phyloP scores from a whole-genome alignment of 176 grass and related monocot species.

The Oryza rufipogon region DNA sequence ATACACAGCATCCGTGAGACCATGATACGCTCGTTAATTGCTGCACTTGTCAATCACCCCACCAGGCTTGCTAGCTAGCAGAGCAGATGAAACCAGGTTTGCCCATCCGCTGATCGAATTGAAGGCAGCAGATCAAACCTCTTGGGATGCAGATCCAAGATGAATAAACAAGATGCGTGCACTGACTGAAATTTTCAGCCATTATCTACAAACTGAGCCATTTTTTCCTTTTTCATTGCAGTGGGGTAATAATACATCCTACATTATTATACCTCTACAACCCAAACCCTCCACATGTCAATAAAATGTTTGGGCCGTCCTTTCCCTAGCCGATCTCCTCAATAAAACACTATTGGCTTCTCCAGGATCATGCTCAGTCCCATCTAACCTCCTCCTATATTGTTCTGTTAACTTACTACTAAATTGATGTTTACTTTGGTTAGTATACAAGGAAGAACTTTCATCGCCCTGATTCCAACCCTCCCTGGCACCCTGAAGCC shows the following conservation, averaged over 20 bases:
- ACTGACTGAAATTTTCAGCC: not conserved
- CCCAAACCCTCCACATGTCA: conserved; percentile 63
- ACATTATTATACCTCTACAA: conserved; percentile 73
- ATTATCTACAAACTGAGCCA: conserved; percentile 29
- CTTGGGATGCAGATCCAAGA: not conserved
- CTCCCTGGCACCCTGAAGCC: conserved; percentile 12
- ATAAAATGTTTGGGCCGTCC: conserved; percentile 75
- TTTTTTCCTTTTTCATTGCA: conserved; percentile 43
- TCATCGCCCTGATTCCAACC: conserved; percentile 28
- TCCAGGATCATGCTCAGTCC: conserved; percentile 54
- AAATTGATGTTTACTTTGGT: conserved; percentile 47
- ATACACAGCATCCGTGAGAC: too few species aligned
- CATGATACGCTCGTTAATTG: too few species aligned
- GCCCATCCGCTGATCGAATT: too few species aligned
- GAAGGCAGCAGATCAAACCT: not conserved
- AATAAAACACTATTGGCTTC: conserved; percentile 45
- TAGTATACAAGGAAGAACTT: conserved; percentile 52
- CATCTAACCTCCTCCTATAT: conserved; percentile 56
- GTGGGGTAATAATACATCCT: conserved; percentile 50
- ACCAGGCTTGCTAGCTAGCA: too few species aligned
- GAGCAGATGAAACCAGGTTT: too few species aligned
- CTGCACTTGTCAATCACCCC: too few species aligned
- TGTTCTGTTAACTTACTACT: conserved; percentile 59
- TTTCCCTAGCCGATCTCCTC: conserved; percentile 58
- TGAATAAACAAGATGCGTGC: too few species aligned